These are phyloP conservation scores for Orbilia oligospora DNA, from an alignment of 2,329 filamentous ascomycete genomes.

Conservation along the genomic window DNA sequence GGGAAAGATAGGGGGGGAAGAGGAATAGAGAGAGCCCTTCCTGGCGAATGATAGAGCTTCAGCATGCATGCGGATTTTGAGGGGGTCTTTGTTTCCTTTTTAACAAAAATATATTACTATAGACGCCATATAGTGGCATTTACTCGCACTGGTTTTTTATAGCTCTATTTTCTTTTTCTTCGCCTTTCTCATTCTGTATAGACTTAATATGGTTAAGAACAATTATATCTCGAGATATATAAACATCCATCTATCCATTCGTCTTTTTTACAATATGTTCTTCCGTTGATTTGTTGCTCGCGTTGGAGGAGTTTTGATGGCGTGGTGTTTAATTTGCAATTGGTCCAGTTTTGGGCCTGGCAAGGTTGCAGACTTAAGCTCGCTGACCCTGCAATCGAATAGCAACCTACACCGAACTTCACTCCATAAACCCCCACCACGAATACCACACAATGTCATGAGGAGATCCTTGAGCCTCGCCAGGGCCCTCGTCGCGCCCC, in stretches of 20 bases:
- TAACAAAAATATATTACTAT: constrained; percentile 19
- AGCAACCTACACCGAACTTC: neutral
- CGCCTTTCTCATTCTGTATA: constrained; percentile 27
- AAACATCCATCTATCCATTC: neutral
- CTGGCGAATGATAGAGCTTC: constrained; percentile 5
- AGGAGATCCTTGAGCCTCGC: constrained; percentile 39
- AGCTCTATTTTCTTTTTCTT: neutral
- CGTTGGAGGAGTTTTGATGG: neutral
- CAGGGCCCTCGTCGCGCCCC: constrained; percentile 35
- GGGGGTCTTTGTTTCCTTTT: constrained; percentile 1
- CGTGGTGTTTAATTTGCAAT: constrained; percentile 1
- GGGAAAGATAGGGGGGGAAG: neutral
- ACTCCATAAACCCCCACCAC: constrained; percentile 9
- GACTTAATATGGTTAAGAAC: constrained; percentile 30
- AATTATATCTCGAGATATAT: constrained; percentile 46
- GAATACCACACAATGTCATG: constrained; percentile 45
- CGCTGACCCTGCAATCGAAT: neutral
- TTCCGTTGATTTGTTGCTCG: neutral
- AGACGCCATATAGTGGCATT: constrained; percentile 25
- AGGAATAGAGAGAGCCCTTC: neutral
- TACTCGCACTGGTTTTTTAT: neutral
- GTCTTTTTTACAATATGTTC: neutral
- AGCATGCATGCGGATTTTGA: neutral
- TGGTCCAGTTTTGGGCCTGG: no score
- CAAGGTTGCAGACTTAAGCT: neutral